A percentile compares a stretch with the other conserved stretches of the same genome.
Evolutionary conservation across 345 rosid genomes (phyloP).

Genomic region (Dipteronia sinensis): DNA sequence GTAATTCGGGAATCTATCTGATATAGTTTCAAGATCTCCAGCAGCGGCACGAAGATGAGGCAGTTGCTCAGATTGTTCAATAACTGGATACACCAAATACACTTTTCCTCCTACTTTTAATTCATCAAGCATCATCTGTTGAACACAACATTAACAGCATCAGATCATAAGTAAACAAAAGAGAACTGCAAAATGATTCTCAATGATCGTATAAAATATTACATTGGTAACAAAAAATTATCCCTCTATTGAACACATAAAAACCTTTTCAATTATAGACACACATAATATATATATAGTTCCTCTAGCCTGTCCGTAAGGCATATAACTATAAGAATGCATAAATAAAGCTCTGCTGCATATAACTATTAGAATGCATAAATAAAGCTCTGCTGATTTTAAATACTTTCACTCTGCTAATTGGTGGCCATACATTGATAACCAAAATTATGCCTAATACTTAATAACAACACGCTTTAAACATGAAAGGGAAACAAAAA

Average conservation of each 20-base stretch:
- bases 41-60: constrained; percentile 96
- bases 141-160: constrained; percentile 2
- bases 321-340: too few species aligned
- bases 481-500: neutral
- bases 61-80: constrained; percentile 89
- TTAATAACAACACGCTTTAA: neutral
- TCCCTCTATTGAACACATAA: neutral
- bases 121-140: constrained; percentile 86
- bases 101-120: constrained; percentile 75
- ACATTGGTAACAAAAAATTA: neutral
- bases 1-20: constrained; percentile 56
- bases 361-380: neutral
- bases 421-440: neutral
- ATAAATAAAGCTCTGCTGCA: neutral
- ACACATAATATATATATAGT: neutral
- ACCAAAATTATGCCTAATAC: neutral
- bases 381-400: neutral
- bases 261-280: neutral
- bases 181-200: neutral
- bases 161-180: constrained; percentile 3
- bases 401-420: neutral
- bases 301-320: neutral
- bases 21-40: constrained; percentile 67
- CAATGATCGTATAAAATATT: neutral
- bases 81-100: constrained; percentile 84